Base-by-base conservation (phyloP, 2,329 filamentous ascomycete species). In the Sarocladiaceae sp. region DNA sequence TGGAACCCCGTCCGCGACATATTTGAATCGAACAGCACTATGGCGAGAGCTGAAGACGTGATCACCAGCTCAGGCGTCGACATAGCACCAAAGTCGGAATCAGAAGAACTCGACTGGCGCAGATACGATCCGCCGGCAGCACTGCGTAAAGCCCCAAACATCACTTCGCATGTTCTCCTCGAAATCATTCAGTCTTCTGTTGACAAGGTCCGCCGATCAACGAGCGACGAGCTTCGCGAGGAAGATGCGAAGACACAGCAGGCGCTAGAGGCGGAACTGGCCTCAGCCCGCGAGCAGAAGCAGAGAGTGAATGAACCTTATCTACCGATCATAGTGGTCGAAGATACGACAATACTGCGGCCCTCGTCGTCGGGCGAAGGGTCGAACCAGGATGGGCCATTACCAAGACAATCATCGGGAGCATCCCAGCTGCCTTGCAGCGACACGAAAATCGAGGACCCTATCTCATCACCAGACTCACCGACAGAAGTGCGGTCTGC, bases 71-170 rank as follows among this genome's bases (percentile, higher is more conserved):
- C 37, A 29, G 46, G 33, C 15, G 53, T 54, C n/a, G 54, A 51
- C n/a, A 32, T 55, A 24, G 21, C 44, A 10, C 31, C 48, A 20
- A 47, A 55, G 2, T 50, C 56, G 19, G 55, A 61, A 13, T 48
- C 56, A 34, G 45, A 50, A 3, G 50, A 58, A 3, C 57, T 66
- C 26, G 66, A 73, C 52, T 76, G 73, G 70, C 64, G 59, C 29
- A 56, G 63, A 42, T 74, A 72, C 49, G 62, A 66, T 3, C 70
- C 72, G 3, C 75, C 75, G 0, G 51, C 55, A 10, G 65, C 62
- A 1, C 55, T 79, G 6, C 57, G 47, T 4, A 59, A 65, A 23
- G 52, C 60, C 1, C 60, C 65, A 13, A 63, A 65, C 29, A 51
- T 63, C 43, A 62, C 62, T 0, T 66, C 68, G 2, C 61, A 68